Conservation (phyloP, 208 protist genomes). For the Leishmania turanica region DNA sequence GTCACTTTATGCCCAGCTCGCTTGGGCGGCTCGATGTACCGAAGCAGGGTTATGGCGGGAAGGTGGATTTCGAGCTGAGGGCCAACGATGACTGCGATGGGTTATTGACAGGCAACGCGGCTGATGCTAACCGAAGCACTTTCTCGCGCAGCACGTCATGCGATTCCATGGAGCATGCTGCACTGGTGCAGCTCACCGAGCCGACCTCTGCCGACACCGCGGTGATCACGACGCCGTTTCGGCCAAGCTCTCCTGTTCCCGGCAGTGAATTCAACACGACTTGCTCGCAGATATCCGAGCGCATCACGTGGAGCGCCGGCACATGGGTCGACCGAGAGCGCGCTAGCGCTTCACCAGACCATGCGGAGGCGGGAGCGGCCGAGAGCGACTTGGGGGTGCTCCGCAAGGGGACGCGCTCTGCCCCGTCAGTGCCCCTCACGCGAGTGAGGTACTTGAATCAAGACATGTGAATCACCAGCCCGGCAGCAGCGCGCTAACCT, state of each 20-base stretch:
- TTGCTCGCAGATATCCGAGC: background rate
- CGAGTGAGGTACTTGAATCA: conserved; percentile 15
- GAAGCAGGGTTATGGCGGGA: background rate
- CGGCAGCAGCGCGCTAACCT: background rate
- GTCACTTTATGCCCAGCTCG: background rate
- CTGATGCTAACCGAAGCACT: too few relatives aligned
- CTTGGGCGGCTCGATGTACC: background rate
- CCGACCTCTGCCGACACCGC: background rate
- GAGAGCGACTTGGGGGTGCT: conserved; percentile 11
- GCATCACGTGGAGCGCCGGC: conserved; percentile 4
- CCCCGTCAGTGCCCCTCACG: conserved; percentile 2
- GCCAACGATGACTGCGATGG: background rate
- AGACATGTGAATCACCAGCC: conserved; percentile 2
- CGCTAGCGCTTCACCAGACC: background rate
- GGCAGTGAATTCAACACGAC: background rate
- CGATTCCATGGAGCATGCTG: background rate
- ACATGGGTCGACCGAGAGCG: conserved; percentile 3
- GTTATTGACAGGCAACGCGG: background rate
- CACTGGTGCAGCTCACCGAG: background rate
- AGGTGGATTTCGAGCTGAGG: background rate
- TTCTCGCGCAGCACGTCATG: background rate
- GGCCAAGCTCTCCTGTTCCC: conserved; percentile 3
- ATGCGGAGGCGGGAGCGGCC: background rate
- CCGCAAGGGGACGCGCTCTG: background rate
- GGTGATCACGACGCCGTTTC: conserved; percentile 11